Evolutionary conservation across 768 basidiomycete species (phyloP).

Genomic region (Phlebiopsis gigantea): DNA sequence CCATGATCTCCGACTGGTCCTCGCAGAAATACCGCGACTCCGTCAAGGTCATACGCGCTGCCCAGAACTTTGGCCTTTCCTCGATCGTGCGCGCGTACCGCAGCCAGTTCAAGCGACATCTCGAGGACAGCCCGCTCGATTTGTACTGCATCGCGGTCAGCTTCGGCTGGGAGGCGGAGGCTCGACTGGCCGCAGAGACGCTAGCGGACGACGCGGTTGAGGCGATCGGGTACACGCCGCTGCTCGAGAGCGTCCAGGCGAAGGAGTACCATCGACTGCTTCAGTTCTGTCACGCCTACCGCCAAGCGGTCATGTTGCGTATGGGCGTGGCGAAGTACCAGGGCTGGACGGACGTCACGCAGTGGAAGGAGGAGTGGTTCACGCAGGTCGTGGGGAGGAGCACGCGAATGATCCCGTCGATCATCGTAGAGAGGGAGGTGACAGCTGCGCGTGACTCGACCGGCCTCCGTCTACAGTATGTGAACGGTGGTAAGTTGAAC

Average conservation of each 20-base stretch:
- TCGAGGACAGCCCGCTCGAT: not conserved
- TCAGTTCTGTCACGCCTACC: not conserved
- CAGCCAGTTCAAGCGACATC: not conserved
- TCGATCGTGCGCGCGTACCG: not conserved
- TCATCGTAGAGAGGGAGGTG: not conserved
- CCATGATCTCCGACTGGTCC: not conserved
- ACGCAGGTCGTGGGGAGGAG: not conserved
- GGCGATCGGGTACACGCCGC: not conserved
- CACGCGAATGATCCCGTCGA: not conserved
- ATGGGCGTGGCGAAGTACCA: not conserved
- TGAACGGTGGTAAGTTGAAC: not conserved
- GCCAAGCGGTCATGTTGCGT: not conserved
- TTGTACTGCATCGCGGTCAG: not conserved
- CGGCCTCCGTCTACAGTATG: not conserved
- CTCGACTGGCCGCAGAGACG: not conserved
- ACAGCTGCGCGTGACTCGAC: not conserved
- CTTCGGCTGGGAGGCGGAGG: not conserved
- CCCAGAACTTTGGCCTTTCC: not conserved
- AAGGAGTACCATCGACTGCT: conserved; percentile 1
- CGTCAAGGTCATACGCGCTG: not conserved
- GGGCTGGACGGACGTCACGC: not conserved
- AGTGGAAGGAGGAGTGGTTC: not conserved
- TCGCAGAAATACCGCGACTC: not conserved
- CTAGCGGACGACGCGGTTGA: not conserved
- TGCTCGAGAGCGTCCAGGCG: not conserved